phyloP scores from a whole-genome alignment of 768 basidiomycete species.

The Calocera viscosa region DNA sequence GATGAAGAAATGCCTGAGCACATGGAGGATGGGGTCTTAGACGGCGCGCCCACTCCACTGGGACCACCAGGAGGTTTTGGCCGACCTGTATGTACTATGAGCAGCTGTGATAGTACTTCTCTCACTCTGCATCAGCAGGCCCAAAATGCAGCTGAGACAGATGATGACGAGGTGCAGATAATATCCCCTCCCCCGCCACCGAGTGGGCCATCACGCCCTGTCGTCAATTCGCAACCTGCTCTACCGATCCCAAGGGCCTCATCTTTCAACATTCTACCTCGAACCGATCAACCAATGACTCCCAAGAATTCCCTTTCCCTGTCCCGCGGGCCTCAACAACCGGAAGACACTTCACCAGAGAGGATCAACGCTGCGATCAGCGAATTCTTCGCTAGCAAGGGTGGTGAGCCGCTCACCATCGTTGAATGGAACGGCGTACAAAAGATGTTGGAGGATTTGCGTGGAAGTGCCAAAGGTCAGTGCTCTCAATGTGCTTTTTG shows the following conservation, averaged over 20 bases:
- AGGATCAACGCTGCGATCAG: conserved; percentile 1
- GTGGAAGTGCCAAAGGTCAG: not conserved
- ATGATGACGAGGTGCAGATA: conserved; percentile 5
- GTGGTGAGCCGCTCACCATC: not conserved
- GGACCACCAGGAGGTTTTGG: not conserved
- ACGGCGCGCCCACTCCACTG: not conserved
- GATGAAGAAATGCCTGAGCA: not conserved
- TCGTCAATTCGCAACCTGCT: not conserved
- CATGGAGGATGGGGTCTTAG: not conserved
- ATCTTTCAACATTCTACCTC: not conserved
- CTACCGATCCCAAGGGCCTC: not conserved
- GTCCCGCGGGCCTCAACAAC: not conserved
- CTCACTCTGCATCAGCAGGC: not conserved
- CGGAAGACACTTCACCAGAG: not conserved
- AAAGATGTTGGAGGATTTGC: conserved; percentile 1
- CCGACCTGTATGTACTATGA: not conserved
- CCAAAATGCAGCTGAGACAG: not conserved
- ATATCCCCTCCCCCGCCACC: not conserved
- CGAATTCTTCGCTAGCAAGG: not conserved
- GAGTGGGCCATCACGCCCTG: not conserved
- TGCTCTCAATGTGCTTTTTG: not conserved
- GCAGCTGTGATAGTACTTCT: not conserved
- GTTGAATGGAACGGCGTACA: not conserved
- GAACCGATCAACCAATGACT: not conserved
- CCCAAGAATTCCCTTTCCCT: not conserved